Evolutionary conservation across 352 stramenopile species (phyloP), one percentile per base, ranked within the genome.

Genomic region (Phytophthora ohioensis): DNA sequence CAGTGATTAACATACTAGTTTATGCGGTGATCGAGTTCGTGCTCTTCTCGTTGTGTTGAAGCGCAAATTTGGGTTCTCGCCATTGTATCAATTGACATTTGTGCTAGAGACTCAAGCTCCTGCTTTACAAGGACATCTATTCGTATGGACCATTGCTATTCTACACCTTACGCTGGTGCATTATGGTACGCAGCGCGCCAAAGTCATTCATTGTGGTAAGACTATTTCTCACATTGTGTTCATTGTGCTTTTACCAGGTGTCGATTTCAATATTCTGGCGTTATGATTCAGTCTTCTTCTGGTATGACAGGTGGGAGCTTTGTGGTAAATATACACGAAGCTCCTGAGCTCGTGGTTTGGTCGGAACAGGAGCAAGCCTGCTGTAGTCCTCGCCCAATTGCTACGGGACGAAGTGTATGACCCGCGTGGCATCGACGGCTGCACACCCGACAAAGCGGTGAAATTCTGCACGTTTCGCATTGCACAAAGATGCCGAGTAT

Each of bases 381-480:
- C 3, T 55, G 30, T 21, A 61, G 34, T 10, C 38, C 42, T 48
- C 70, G 54, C 1, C 64, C 70, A 6, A 71, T 55, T 13, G 66
- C 66, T 13, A 62, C 12, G 5, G 78, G 75, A 13, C 51, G 45
- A 38, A 89, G 31, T 5, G 4, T 36, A 35, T 94, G 86, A 2
- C 38, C 46, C 1, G 4, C 15, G 56, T 94, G 87, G 55, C 85
- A 94, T n/a, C 69, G 71, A 11, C 83, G 71, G 43, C 59, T 61
- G 58, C 87, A 94, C 7, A 69, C 46, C 0, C 85, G 80, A 47
- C 87, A 94, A 2, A 94, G 32, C 0, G 82, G 84, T 27, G 69
- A 60, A 0, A 78, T 1, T 27, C 7, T 12, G 32, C 87, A 94
- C 10, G 72, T 85, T 12, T 78, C 64, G 12, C 87, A 94, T 13